A percentile compares a stretch with the other conserved stretches of the same genome.
phyloP scores from a whole-genome alignment of 345 rosid genomes.

The Euphorbia peplus region DNA sequence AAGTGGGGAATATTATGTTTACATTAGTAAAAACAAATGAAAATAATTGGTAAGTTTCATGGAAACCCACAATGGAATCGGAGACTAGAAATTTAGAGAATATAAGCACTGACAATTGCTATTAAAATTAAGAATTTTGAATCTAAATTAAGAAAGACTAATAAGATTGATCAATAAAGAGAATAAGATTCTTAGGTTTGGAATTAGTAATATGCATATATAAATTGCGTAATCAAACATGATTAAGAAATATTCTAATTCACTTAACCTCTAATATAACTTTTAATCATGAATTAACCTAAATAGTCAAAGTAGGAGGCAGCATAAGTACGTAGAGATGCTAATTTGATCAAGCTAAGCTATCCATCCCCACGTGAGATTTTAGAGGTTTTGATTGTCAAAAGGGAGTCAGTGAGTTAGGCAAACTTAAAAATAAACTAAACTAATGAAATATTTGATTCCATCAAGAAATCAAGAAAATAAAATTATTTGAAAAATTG shows the following conservation, averaged over 20 bases:
- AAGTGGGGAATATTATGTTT: too few species aligned
- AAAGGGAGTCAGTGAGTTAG: slow-evolving; percentile 14
- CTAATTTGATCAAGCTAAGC: background rate
- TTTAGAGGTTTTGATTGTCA: slow-evolving; percentile 12
- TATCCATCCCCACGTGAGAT: slow-evolving; percentile 3
- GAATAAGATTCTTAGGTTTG: slow-evolving; percentile 9
- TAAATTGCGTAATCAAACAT: background rate
- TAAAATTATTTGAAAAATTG: too few species aligned
- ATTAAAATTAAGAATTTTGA: background rate
- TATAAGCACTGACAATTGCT: slow-evolving; percentile 2
- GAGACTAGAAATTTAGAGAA: slow-evolving; percentile 1
- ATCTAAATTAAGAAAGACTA: background rate
- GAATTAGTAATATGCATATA: background rate
- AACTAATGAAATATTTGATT: background rate
- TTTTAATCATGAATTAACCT: background rate
- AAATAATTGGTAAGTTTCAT: background rate
- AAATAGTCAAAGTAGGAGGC: slow-evolving; percentile 23
- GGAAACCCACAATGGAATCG: background rate
- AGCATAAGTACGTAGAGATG: background rate
- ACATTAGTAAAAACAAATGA: too few species aligned
- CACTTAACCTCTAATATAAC: slow-evolving; percentile 11
- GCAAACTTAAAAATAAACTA: slow-evolving; percentile 3
- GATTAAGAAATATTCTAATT: slow-evolving; percentile 10
- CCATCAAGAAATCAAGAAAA: too few species aligned
- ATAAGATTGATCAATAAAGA: background rate